Conservation (phyloP, 2,329 filamentous ascomycete genomes). For the Ophiosphaerella korrae region DNA sequence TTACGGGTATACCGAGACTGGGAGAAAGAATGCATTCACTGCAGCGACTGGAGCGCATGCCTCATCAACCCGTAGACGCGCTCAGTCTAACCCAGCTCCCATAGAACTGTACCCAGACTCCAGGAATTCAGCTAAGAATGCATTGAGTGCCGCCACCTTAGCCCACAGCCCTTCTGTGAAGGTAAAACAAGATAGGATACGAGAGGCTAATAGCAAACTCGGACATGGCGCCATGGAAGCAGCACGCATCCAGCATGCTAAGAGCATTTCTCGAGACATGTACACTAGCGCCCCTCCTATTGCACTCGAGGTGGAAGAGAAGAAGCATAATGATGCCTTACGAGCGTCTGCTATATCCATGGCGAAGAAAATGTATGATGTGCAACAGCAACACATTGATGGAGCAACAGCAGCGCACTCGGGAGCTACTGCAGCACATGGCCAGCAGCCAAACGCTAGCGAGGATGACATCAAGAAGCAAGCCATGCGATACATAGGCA, state of each 20-base stretch:
- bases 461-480: slow-evolving; percentile 58
- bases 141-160: slow-evolving; percentile 72
- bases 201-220: slow-evolving; percentile 44
- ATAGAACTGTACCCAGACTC: slow-evolving; percentile 60
- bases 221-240: slow-evolving; percentile 61
- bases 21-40: slow-evolving; percentile 68
- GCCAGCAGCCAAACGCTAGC: slow-evolving; percentile 33
- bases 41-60: slow-evolving; percentile 81
- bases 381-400: slow-evolving; percentile 67
- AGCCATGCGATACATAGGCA: slow-evolving; percentile 60
- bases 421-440: slow-evolving; percentile 42
- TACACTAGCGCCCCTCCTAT: slow-evolving; percentile 78
- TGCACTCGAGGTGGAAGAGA: slow-evolving; percentile 73
- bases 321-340: slow-evolving; percentile 71
- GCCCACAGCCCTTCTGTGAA: slow-evolving; percentile 59
- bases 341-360: slow-evolving; percentile 86
- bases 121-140: slow-evolving; percentile 67
- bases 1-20: slow-evolving; percentile 56
- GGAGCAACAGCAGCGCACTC: slow-evolving; percentile 45
- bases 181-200: slow-evolving; percentile 20
- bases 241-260: slow-evolving; percentile 68
- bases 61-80: slow-evolving; percentile 59
- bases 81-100: slow-evolving; percentile 63
- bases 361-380: slow-evolving; percentile 83
- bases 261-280: slow-evolving; percentile 73